Percentiles rank a stretch among this genome's conserved stretches.
Conservation (phyloP, 306 rosid species). For the Cucumis cinereus region DNA sequence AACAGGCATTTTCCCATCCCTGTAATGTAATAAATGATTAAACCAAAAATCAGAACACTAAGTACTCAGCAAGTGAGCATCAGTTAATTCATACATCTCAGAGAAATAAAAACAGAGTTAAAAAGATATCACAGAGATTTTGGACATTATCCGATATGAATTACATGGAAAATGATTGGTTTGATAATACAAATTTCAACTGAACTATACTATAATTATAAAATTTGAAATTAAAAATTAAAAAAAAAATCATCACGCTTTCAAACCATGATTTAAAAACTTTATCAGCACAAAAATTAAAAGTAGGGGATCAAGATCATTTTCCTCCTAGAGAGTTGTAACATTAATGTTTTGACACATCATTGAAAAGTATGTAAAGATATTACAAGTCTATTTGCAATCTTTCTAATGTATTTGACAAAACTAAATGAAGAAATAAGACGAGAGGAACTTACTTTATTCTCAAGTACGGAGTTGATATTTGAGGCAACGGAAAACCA, state of each 20-base stretch:
- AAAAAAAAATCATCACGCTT: not conserved
- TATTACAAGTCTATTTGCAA: not conserved
- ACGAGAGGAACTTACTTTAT: constrained; percentile 49
- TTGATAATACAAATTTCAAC: not conserved
- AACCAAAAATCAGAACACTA: not conserved
- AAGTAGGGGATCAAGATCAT: not conserved
- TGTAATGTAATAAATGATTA: constrained; percentile 15
- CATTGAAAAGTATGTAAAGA: not conserved
- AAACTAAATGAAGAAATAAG: constrained; percentile 14
- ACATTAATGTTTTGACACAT: not conserved
- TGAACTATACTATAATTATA: not conserved
- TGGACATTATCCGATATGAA: not conserved
- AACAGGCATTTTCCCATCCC: constrained; percentile 85
- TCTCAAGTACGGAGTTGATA: constrained; percentile 72
- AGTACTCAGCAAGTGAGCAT: not conserved
- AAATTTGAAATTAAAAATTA: not conserved
- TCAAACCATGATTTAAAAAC: not conserved
- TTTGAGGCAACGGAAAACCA: constrained; percentile 76
- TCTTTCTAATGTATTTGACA: not conserved
- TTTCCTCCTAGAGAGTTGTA: not conserved
- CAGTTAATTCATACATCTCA: not conserved
- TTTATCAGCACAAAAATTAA: not conserved
- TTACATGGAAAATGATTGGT: not conserved
- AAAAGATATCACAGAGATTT: not conserved
- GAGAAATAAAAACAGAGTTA: not conserved